Evolutionary conservation across 2,329 filamentous ascomycete species (phyloP), one percentile per base, ranked within the genome.

Genomic region (Mycosphaerella arachidis): DNA sequence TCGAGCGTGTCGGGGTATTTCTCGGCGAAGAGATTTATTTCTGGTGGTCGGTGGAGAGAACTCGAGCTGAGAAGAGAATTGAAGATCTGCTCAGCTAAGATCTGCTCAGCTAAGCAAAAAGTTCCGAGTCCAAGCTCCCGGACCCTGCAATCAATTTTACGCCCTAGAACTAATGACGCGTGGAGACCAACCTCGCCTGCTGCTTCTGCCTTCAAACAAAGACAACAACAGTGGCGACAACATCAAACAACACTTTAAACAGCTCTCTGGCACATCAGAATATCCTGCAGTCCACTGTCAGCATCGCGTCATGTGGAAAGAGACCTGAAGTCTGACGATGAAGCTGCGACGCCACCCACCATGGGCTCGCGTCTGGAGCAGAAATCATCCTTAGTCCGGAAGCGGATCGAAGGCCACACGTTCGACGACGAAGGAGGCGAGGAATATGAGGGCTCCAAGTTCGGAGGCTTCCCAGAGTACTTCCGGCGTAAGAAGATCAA

Each of bases 401-500:
- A 87, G 73, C 79, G 83, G 65, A 88, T 88, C 67, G 83, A 85
- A 63, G 81, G 76, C 63, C 85, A 96, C 75, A 83, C 81, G 1
- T 97, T 97, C 73, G 80, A 87, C 1, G 82, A 89, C 70, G 92
- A 97, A 72, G 66, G 84, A 27, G 93, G 94, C 59, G 93, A 97
- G 59, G 95, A 99, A 74, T 99, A 99, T 74, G 86, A 88, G 60
- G 85, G 82, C 1, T 97, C 92, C 63, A 85, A 84, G 55, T 99
- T 97, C 74, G 91, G 91, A 29, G 93, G 92, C 8, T 95, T 97
- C 70, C 77, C 81, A 27, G 93, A 97, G 71, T 99, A 97, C 75
- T 95, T 97, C 73, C 84, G 92, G 53, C 87, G 92, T 58, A 99
- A 99, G 80, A 97, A 96, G 81, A 86, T 96, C 75, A 99, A 99